Base-by-base conservation (phyloP, 306 rosid species). In the Datisca glomerata region DNA sequence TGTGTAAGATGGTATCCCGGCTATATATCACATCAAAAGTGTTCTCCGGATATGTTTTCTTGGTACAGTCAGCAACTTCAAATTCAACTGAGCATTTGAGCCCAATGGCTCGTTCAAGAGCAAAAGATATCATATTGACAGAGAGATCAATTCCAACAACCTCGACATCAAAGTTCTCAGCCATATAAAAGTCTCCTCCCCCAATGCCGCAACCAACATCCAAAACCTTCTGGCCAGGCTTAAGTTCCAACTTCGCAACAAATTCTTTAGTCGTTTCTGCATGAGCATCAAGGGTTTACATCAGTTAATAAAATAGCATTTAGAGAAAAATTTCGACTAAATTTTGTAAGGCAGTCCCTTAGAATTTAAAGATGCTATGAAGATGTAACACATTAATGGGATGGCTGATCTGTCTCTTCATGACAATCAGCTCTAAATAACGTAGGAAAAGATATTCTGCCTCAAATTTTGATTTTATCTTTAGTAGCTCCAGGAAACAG, bases 181-280 rank as follows among this genome's bases (percentile, higher is more conserved):
- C 95, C 95, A 89, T 80, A 72, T 89, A 89, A 47, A 83, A 83
- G 75, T 83, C 97, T 43, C 93, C 93, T 28, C 95, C 97, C 29
- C 97, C 97, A 54, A 68, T 80, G 54, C 97, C 97, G 61, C 97
- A 89, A 37, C 97, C 95, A 56, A 89, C 95, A 71, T 89, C 97
- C 11, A 89, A 68, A 50, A 89, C 91, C 65, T 76, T 83, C 74
- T 83, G 93, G 43, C 81, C 86, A 56, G 84, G 73, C 68, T 74
- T 72, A 19, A 89, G 73, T 36, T 63, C 84, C 55, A 83, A 70
- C 75, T 61, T 80, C 21, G 72, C 57, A 44, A 83, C 93, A 48
- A 89, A 43, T 70, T 89, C 84, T 60, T 80, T 77, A 3, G 97
- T 89, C 13, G 97, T 83, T 53, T 83, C 97, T 89, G 78, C 62